These are phyloP conservation scores for Eucalyptus pauciflora DNA, from an alignment of 345 rosid genomes.

Conservation along the genomic window DNA sequence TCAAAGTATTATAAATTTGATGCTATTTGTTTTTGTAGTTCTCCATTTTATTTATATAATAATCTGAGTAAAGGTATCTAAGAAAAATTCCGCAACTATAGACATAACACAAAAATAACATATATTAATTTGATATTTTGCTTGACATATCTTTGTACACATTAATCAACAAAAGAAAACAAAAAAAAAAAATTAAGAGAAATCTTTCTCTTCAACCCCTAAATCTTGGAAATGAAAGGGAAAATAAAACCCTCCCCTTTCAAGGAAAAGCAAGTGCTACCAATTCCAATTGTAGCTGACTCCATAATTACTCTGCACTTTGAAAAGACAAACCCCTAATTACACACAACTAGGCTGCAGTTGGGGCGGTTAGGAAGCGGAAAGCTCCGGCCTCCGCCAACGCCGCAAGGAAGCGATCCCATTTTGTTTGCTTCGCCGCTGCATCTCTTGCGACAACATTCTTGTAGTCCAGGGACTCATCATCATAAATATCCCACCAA, in stretches of 20 bases:
- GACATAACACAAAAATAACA: background rate
- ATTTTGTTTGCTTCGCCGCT: background rate
- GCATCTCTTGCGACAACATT: background rate
- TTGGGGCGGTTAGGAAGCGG: slow-evolving; percentile 10
- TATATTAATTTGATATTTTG: background rate
- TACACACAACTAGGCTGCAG: slow-evolving; percentile 15
- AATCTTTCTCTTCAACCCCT: background rate
- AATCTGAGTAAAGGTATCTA: background rate
- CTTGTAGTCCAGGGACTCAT: slow-evolving; percentile 24
- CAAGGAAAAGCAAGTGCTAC: background rate
- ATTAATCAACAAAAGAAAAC: background rate
- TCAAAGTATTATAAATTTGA: background rate
- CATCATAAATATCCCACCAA: slow-evolving; percentile 36
- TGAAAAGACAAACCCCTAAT: background rate
- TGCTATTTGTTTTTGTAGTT: background rate
- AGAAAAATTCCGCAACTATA: background rate
- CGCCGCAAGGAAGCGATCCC: slow-evolving; percentile 10
- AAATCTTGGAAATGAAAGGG: background rate
- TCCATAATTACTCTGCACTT: background rate
- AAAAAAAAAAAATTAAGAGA: background rate
- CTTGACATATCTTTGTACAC: background rate
- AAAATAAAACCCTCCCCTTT: background rate
- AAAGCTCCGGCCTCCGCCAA: slow-evolving; percentile 16
- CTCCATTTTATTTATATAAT: background rate
- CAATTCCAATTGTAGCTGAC: background rate